phyloP scores from a whole-genome alignment of 345 rosid genomes.

The Limnanthes douglasii region DNA sequence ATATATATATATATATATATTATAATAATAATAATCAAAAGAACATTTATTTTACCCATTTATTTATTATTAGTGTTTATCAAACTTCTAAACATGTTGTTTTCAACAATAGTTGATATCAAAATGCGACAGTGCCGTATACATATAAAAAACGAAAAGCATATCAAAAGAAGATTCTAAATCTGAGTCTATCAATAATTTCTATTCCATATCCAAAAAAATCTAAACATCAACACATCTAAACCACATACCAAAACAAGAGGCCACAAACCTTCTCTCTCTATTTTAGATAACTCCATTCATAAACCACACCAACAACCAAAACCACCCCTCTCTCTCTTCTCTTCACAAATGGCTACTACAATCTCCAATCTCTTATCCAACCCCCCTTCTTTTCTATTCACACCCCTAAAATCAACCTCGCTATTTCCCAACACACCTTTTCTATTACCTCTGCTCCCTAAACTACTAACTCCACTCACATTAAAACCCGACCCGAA shows the following conservation, averaged over 20 bases:
- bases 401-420: constrained; percentile 6
- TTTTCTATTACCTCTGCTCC: constrained; percentile 10
- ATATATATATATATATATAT: too few species aligned
- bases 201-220: too few species aligned
- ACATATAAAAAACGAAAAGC: too few species aligned
- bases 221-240: too few species aligned
- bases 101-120: too few species aligned
- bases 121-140: too few species aligned
- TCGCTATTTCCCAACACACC: constrained; percentile 9
- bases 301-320: constrained; percentile 2
- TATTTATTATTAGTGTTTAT: too few species aligned
- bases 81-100: too few species aligned
- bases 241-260: constrained; percentile 6
- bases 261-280: constrained; percentile 6
- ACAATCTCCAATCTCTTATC: constrained; percentile 29
- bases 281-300: constrained; percentile 8
- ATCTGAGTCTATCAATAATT: too few species aligned
- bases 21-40: too few species aligned
- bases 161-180: too few species aligned
- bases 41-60: too few species aligned
- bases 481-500: constrained; percentile 1
- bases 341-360: constrained; percentile 14
- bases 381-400: constrained; percentile 26
- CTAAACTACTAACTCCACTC: constrained; percentile 3
- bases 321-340: constrained; percentile 12